These are phyloP conservation scores for Geosmithia putterillii DNA, from an alignment of 2,329 filamentous ascomycete species.

Conservation along the genomic window DNA sequence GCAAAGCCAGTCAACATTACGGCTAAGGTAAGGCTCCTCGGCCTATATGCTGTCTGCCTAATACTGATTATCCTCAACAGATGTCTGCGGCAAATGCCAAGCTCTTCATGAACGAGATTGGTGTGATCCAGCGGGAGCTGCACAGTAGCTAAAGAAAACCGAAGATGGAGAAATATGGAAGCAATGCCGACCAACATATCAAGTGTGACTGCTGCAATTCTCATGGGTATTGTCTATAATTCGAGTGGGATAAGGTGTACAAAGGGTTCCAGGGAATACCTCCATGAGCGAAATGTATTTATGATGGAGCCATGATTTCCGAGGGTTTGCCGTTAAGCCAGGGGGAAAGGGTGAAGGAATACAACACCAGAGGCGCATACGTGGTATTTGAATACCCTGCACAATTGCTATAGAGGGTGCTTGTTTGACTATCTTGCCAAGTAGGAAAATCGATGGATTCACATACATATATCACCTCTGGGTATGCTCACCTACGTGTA, in stretches of 20 bases:
- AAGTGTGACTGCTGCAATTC: neutral
- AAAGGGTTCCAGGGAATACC: no score
- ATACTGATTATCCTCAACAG: conserved; percentile 15
- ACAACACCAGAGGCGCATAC: no score
- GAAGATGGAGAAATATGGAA: neutral
- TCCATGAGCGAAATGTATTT: neutral
- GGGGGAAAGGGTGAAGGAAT: no score
- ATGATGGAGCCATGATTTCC: neutral
- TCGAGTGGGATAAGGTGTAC: neutral
- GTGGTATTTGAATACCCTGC: no score
- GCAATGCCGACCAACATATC: neutral
- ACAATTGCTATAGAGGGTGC: no score
- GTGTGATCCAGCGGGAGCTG: conserved; percentile 37
- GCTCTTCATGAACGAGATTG: conserved; percentile 35
- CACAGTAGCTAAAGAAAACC: conserved; percentile 18
- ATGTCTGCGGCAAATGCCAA: conserved; percentile 42
- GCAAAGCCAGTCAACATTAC: conserved; percentile 45
- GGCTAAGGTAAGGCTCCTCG: conserved; percentile 38
- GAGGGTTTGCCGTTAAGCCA: neutral
- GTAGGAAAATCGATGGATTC: no score
- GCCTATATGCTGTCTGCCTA: neutral
- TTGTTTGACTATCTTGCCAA: no score
- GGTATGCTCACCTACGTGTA: no score
- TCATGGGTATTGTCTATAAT: neutral
- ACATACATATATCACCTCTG: no score